Percentiles rank a stretch among this genome's conserved stretches.
Evolutionary conservation across 768 basidiomycete species (phyloP).

Genomic region (Lactarius sanguifluus): DNA sequence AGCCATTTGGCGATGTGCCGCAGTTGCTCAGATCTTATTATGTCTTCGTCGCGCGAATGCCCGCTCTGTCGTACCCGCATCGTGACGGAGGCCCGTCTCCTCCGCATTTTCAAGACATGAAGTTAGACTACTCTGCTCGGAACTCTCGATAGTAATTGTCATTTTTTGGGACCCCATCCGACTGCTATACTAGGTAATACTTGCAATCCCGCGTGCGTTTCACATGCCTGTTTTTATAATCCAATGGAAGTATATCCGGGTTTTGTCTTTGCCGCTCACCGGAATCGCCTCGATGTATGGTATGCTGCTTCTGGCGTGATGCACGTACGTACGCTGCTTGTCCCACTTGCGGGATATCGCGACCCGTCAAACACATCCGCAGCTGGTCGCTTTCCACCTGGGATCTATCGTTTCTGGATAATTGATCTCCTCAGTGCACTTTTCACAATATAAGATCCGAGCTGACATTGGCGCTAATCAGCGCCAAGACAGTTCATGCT

Average conservation of each 20-base stretch:
- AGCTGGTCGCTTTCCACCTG: neutral
- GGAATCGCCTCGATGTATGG: neutral
- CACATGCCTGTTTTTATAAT: neutral
- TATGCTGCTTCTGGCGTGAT: neutral
- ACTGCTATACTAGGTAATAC: conserved; percentile 2
- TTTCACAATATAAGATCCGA: too few relatives aligned
- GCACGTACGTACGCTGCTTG: neutral
- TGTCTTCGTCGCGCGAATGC: conserved; percentile 80
- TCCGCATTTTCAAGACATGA: conserved; percentile 69
- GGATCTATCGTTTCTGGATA: neutral
- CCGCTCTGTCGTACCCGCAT: conserved; percentile 89
- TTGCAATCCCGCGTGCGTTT: neutral
- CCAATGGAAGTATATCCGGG: conserved; percentile 17
- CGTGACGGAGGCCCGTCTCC: conserved; percentile 74
- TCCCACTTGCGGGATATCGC: neutral
- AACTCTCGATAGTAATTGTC: neutral
- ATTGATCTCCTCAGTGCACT: neutral
- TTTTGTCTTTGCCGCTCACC: neutral
- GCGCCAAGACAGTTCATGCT: neutral
- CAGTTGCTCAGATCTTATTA: conserved; percentile 73
- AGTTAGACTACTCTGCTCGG: neutral
- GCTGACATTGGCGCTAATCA: neutral
- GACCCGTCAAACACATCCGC: neutral
- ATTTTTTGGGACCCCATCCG: neutral
- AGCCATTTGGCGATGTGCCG: conserved; percentile 85